Base-by-base conservation (phyloP, 2,329 filamentous ascomycete species). In the Bipolaris gigantea region DNA sequence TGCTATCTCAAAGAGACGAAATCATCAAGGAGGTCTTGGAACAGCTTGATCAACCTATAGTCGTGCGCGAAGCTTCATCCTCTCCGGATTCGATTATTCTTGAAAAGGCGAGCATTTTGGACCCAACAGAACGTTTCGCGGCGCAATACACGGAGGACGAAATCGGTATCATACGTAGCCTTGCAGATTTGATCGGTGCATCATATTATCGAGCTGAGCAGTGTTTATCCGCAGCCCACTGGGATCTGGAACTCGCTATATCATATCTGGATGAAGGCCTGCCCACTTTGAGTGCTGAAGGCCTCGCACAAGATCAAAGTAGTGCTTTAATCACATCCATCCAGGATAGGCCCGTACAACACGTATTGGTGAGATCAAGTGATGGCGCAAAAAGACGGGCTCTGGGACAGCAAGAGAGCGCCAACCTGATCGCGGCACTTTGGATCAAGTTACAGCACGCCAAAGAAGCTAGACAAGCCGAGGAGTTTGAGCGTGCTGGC, bases 11-110 rank as follows among this genome's bases (percentile, higher is more conserved):
- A 19, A 50, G 50, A 32, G 39, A 27, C 8, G 19, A 21, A 4
- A n/a, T 53, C 4, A 45, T 50, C 19, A 18, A 25, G 18, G 21
- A 50, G 21, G 44, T 51, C 32, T 10, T n/a, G 25, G 32, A 55
- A n/a, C 47, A 55, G 25, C 48, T 55, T 30, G 30, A 41, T 32
- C 23, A 32, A 16, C 32, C 52, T 7, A 27, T 30, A 18, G n/a
- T 19, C 10, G 5, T 15, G 23, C 23, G n/a, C 11, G 21, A 36
- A 25, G 2, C 10, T 21, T 16, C 33, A 13, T 10, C 38, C n/a
- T n/a, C 7, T 5, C 18, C 16, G 13, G 30, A 35, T 23, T 4
- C 19, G 3, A 3, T 16, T n/a, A 15, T 9, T 18, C 11, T 19
- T 6, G 16, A 25, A 19, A 19, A 40, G 13, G 8, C 18, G 2